These are phyloP conservation scores for Lichina pygmaea DNA, from an alignment of 495 filamentous ascomycete species.

Conservation along the genomic window DNA sequence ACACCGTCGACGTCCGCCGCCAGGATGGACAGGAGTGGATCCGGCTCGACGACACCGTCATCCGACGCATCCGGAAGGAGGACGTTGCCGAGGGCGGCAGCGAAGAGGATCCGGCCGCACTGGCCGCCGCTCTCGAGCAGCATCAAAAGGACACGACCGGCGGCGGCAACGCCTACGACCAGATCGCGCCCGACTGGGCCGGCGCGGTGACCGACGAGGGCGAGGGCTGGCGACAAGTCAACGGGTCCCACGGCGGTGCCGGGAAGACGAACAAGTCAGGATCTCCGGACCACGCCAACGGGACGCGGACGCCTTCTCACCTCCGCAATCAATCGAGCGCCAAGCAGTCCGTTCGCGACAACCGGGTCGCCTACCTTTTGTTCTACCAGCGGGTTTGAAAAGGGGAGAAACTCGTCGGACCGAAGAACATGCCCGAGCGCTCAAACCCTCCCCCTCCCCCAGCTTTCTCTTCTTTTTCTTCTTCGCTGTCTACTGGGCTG, in stretches of 20 bases:
- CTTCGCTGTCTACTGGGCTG: not conserved
- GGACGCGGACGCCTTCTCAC: conserved; percentile 20
- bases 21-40: conserved; percentile 92
- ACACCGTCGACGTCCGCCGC: conserved; percentile 83
- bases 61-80: conserved; percentile 60
- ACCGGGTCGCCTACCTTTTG: conserved; percentile 86
- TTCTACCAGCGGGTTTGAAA: conserved; percentile 57
- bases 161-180: conserved; percentile 36
- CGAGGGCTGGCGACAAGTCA: conserved; percentile 11
- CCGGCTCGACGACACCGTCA: conserved; percentile 77
- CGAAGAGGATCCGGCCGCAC: conserved; percentile 47
- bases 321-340: conserved; percentile 32
- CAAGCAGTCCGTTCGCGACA: conserved; percentile 58
- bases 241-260: not conserved
- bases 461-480: not conserved
- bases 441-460: too few species aligned
- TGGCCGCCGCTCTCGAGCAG: conserved; percentile 25
- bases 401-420: too few species aligned
- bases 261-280: conserved; percentile 26
- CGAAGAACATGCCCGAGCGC: too few species aligned
- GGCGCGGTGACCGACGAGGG: conserved; percentile 25
- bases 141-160: conserved; percentile 29
- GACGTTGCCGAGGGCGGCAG: conserved; percentile 74
- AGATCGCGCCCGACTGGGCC: conserved; percentile 15
- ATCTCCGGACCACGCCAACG: conserved; percentile 37